These are phyloP conservation scores for Magnaporthiopsis poae DNA, from an alignment of 2,329 filamentous ascomycete genomes.

Conservation along the genomic window DNA sequence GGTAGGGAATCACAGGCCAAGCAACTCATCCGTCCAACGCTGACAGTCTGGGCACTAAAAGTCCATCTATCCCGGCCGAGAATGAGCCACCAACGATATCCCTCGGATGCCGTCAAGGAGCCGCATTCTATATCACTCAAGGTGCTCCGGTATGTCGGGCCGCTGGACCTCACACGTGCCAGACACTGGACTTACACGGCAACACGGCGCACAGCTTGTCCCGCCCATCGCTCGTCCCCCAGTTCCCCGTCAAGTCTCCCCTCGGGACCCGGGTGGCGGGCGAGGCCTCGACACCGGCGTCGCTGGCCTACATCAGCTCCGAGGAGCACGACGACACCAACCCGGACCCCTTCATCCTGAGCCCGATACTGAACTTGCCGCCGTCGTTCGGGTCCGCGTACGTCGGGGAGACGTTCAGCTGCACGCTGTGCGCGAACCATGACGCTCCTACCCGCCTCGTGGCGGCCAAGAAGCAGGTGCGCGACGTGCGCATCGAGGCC, in stretches of 20 bases:
- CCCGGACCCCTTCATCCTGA: constrained; percentile 47
- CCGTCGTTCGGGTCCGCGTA: constrained; percentile 89
- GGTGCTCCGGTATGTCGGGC: constrained; percentile 49
- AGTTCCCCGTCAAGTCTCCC: constrained; percentile 51
- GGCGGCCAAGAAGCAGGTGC: constrained; percentile 41
- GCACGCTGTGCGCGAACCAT: constrained; percentile 92
- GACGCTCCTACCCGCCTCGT: constrained; percentile 37
- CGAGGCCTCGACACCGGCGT: constrained; percentile 50
- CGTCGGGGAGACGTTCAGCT: constrained; percentile 89
- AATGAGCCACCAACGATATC: constrained; percentile 53
- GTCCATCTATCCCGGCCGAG: neutral
- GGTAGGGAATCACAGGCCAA: neutral
- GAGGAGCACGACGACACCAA: constrained; percentile 32
- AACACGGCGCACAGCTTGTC: constrained; percentile 54
- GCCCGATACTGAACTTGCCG: constrained; percentile 68
- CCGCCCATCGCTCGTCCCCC: constrained; percentile 64
- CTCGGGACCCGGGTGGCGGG: constrained; percentile 28
- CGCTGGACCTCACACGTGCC: neutral
- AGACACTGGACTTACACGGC: neutral
- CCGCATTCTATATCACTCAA: constrained; percentile 72
- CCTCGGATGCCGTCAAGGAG: constrained; percentile 56
- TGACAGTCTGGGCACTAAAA: neutral
- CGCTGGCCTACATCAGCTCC: constrained; percentile 57
- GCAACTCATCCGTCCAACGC: neutral
- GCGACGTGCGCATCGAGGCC: constrained; percentile 71